phyloP scores from a whole-genome alignment of 495 filamentous ascomycete species.

The Hypoxylon rickii region DNA sequence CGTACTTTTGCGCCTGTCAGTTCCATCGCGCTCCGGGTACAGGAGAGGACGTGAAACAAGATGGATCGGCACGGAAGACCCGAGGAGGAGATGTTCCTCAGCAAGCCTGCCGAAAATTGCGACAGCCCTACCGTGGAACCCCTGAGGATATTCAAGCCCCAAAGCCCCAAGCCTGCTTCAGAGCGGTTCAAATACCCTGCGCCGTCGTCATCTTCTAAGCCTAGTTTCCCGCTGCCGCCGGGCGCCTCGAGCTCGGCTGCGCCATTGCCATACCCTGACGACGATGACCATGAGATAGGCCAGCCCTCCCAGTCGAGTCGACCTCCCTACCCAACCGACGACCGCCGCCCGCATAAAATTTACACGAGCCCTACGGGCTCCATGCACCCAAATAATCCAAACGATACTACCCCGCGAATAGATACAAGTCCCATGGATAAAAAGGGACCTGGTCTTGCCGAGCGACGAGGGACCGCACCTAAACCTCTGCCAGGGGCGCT shows the following conservation, averaged over 20 bases:
- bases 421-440: slow-evolving; percentile 55
- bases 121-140: slow-evolving; percentile 79
- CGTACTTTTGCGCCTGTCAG: slow-evolving; percentile 20
- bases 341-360: slow-evolving; percentile 40
- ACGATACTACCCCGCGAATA: slow-evolving; percentile 50
- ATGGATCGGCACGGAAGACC: slow-evolving; percentile 57
- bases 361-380: slow-evolving; percentile 43
- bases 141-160: slow-evolving; percentile 79
- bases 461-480: slow-evolving; percentile 72
- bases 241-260: slow-evolving; percentile 66
- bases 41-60: slow-evolving; percentile 44
- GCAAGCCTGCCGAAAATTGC: slow-evolving; percentile 58
- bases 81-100: slow-evolving; percentile 80
- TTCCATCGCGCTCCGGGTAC: slow-evolving; percentile 18
- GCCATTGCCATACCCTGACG: slow-evolving; percentile 79
- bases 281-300: slow-evolving; percentile 55
- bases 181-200: slow-evolving; percentile 55
- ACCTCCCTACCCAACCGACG: slow-evolving; percentile 56
- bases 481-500: slow-evolving; percentile 66
- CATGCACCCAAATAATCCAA: slow-evolving; percentile 37
- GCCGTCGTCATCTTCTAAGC: slow-evolving; percentile 49
- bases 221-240: slow-evolving; percentile 62
- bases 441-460: slow-evolving; percentile 62
- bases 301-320: slow-evolving; percentile 45
- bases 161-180: slow-evolving; percentile 55